Evolutionary conservation across 2,329 filamentous ascomycete species (phyloP), one percentile per base, ranked within the genome.

Genomic region (Alternaria tenuissima): DNA sequence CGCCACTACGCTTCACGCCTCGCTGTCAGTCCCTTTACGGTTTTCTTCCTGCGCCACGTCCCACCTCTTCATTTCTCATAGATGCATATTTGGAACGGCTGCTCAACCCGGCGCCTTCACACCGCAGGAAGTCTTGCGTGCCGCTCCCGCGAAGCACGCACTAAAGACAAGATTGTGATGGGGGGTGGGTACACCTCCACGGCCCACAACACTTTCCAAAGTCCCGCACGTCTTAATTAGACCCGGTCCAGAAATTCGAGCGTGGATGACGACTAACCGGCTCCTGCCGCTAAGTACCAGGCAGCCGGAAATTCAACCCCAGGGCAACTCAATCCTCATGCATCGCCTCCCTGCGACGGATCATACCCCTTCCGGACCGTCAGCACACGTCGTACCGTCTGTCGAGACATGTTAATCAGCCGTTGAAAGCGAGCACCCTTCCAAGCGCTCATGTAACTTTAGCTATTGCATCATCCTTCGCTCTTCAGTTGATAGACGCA

Each of bases 261-360:
- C 34, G 42, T 49, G 47, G 30, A 34, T 48, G 30, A 48, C 24
- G 49, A 47, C 56, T 57, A 59, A 55, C 62, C 65, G 65, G 64
- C 63, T 64, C 54, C 63, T 67, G 46, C 68, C 65, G 62, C 60
- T 64, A 55, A 52, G 58, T 64, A 54, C 63, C 62, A 53, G 41
- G 16, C 42, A 34, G 24, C 52, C 59, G 61, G 61, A 34, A 55
- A 44, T 48, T 14, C 36, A n/a, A 24, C 52, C 52, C 30, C 18
- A 24, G 32, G 30, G 18, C 52, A 39, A n/a, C 52, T 44, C 30
- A 46, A 18, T 54, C 22, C 30, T 46, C 11, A 47, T 59, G 43
- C 18, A 30, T 48, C 54, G 20, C 58, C 41, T 49, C 14, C 44
- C 46, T 54, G 53, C 46, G 38, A 57, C 49, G 14, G 26, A 42